Base-by-base conservation (phyloP, 2,329 filamentous ascomycete genomes). In the Ophiostoma australiae region DNA sequence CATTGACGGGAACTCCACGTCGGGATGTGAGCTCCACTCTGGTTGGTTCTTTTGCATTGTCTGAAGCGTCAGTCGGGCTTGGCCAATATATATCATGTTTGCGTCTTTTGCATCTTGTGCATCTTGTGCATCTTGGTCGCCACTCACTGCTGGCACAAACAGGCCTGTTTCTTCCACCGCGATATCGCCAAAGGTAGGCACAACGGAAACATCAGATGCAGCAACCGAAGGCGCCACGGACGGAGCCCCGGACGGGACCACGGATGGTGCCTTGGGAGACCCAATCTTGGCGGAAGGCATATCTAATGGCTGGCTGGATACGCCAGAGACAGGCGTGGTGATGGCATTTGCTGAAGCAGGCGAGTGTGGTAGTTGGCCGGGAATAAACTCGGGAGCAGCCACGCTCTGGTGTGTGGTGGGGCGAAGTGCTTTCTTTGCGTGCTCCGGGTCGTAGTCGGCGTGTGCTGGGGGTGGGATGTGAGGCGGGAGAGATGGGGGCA, bases 1-100 rank as follows among this genome's bases (percentile, higher is more conserved):
- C 74, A 79, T 80, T 3, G 76, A 75, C 15, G 87, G 87, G 75
- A 87, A 90, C 11, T 81, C 79, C 37, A 79, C 75, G 41, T 85
- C 83, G 3, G 85, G 84, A 41, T 78, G 78, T 0, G 86, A 88
- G 35, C 35, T 39, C 63, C 63, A 66, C 20, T 20, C 35, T 11
- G 7, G 17, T 35, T n/a, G 17, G 35, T n/a, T 66, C 33, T 66
- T 20, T 15, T 23, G 58, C 27, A 33, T 20, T 15, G 27, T 17
- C 27, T 63, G 27, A 7, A 15, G 13, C 11, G 58, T 63, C 17
- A 63, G 27, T 33, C 20, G 17, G 13, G 17, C 20, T 27, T 63
- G 27, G 2, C 58, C 52, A 13, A 58, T 58, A 58, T 1, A 27
- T n/a, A 58, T 58, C 13, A 15, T 10, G 23, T 63, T 20, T 63